These are phyloP conservation scores for Ceratonia siliqua DNA, from an alignment of 306 rosid species.

Conservation along the genomic window DNA sequence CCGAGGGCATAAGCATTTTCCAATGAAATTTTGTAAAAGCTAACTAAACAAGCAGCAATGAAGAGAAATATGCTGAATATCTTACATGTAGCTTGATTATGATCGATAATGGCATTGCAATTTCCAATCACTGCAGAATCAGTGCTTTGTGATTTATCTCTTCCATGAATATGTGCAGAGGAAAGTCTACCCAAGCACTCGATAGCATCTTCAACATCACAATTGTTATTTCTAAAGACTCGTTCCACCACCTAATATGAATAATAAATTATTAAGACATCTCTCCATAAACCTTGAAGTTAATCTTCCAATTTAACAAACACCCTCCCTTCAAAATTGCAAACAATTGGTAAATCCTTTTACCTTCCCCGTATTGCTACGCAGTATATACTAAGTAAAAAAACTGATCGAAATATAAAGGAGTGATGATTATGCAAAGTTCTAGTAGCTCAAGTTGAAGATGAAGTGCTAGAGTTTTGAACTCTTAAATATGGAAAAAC, in stretches of 20 bases:
- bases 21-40: not conserved
- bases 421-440: not conserved
- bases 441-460: not conserved
- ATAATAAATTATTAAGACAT: not conserved
- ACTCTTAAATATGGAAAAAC: not conserved
- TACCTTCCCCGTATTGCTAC: no score
- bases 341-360: not conserved
- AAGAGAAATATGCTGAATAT: not conserved
- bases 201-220: slow-evolving; percentile 37
- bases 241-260: slow-evolving; percentile 35
- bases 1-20: not conserved
- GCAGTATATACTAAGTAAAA: no score
- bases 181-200: slow-evolving; percentile 31
- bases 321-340: not conserved
- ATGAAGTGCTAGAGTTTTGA: not conserved
- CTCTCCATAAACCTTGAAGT: not conserved
- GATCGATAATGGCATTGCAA: slow-evolving; percentile 15
- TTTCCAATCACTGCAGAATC: slow-evolving; percentile 20
- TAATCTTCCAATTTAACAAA: not conserved
- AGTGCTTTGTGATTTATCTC: slow-evolving; percentile 13
- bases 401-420: no score
- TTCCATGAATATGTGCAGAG: slow-evolving; percentile 16
- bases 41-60: not conserved
- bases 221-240: slow-evolving; percentile 29
- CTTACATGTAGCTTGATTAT: slow-evolving; percentile 36